These are phyloP conservation scores for Aspergillus cristatus DNA, from an alignment of 495 filamentous ascomycete species.

Conservation along the genomic window DNA sequence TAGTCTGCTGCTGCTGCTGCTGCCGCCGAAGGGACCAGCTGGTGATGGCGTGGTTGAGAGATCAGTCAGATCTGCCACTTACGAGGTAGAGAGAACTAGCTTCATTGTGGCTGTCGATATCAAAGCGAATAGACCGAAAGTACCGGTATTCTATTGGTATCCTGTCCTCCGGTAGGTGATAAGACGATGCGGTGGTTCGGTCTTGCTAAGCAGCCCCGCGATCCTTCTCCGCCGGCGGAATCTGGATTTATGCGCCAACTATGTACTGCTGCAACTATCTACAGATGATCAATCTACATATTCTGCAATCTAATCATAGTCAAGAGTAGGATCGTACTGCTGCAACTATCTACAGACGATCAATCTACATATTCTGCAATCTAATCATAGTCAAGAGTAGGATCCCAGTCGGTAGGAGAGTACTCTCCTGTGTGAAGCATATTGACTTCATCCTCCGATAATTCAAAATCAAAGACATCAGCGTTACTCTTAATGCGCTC, in stretches of 20 bases:
- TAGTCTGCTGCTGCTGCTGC: slow-evolving; percentile 4
- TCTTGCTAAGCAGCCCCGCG: slow-evolving; percentile 20
- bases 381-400: slow-evolving; percentile 43
- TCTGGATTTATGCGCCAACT: neutral
- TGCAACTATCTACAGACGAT: neutral
- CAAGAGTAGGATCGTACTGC: no score
- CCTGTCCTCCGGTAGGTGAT: no score
- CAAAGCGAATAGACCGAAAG: neutral
- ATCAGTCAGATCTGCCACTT: slow-evolving; percentile 28
- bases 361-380: neutral
- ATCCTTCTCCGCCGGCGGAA: neutral
- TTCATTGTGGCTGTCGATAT: slow-evolving; percentile 40
- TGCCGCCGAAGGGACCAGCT: slow-evolving; percentile 1
- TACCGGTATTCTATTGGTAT: neutral
- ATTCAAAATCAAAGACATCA: slow-evolving; percentile 72
- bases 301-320: slow-evolving; percentile 23
- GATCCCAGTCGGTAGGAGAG: slow-evolving; percentile 52
- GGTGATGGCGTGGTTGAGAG: slow-evolving; percentile 7
- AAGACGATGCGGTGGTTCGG: slow-evolving; percentile 1
- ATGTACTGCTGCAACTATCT: neutral
- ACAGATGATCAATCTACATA: neutral
- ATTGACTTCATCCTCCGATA: slow-evolving; percentile 51
- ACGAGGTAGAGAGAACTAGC: slow-evolving; percentile 86
- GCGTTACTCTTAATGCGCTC: slow-evolving; percentile 60
- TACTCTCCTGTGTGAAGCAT: slow-evolving; percentile 48